Evolutionary conservation across 306 rosid genomes (phyloP), one percentile per base, ranked within the genome.

Genomic region (Ziziphus jujuba): DNA sequence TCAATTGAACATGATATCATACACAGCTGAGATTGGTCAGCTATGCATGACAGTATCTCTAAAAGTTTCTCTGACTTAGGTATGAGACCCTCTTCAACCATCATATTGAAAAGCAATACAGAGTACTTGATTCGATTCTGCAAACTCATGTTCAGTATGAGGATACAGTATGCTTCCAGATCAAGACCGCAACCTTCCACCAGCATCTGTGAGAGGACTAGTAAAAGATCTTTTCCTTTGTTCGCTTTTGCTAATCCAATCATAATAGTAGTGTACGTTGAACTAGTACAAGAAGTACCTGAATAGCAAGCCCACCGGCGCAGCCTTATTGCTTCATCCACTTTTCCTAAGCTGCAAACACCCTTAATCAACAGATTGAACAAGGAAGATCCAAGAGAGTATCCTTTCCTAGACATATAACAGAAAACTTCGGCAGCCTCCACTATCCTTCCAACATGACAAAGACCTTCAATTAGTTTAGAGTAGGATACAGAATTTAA

Each of bases 381-480:
- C 22, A 88, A 82, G 16, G 79, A 64, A 45, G 88, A 75, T 35
- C 76, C 76, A 52, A 93, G 91, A 16, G 88, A 61, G 77, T 68
- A 56, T 67, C 80, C 63, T 40, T 77, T 81, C 63, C 51, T 69
- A 56, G 86, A 80, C 96, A 86, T 93, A 66, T 90, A 84, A 80
- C 58, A 45, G 80, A 88, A 90, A 34, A 88, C 85, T 66, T 83
- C 82, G 57, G 82, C 31, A 36, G 90, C 96, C 55, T 88, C 84
- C 14, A 23, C 69, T 33, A 74, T 67, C 77, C 66, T 75, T 59
- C 85, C 76, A 23, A 50, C 72, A 54, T 61, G 79, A 72, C 95
- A 88, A 36, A 93, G 90, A 72, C 91, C 79, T 67, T 81, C 74
- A 36, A 93, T 79, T 40, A 93, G 84, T 72, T 80, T 84, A 16